These are phyloP conservation scores for Pezicula radicicola DNA, from an alignment of 2,329 filamentous ascomycete genomes.

Conservation along the genomic window DNA sequence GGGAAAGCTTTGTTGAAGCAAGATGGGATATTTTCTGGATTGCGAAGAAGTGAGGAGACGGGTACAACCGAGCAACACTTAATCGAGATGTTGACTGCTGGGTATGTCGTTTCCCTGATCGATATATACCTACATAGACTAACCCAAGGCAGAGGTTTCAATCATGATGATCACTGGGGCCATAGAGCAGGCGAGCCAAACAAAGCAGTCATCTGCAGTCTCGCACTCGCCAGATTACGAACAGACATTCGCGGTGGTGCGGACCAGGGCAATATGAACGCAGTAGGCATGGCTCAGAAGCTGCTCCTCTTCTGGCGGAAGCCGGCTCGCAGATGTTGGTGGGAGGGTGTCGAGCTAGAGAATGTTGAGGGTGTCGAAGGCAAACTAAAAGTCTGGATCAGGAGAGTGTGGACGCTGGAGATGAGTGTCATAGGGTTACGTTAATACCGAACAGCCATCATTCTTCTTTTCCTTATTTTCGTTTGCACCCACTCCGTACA, in stretches of 20 bases:
- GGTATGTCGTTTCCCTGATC: conserved; percentile 56
- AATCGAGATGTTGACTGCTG: conserved; percentile 98
- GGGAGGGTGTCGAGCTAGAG: conserved; percentile 93
- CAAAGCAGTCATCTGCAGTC: conserved; percentile 96
- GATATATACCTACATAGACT: conserved; percentile 2
- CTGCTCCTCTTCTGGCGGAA: conserved; percentile 97
- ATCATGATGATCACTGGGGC: conserved; percentile 92
- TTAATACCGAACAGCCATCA: conserved; percentile 33
- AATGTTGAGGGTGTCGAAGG: conserved; percentile 88
- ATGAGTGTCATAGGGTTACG: conserved; percentile 92
- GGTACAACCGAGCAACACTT: conserved; percentile 97
- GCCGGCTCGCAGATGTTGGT: conserved; percentile 94
- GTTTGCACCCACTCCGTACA: neutral
- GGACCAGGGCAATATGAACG: conserved; percentile 65
- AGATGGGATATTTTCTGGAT: conserved; percentile 91
- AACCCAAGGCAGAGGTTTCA: conserved; percentile 70
- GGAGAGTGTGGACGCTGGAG: conserved; percentile 96
- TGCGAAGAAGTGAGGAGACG: conserved; percentile 92
- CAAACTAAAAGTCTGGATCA: conserved; percentile 95
- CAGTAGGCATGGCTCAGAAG: conserved; percentile 98
- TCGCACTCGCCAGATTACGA: conserved; percentile 86
- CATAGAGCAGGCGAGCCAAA: conserved; percentile 96
- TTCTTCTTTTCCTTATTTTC: neutral
- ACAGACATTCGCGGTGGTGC: conserved; percentile 86
- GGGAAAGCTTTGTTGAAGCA: conserved; percentile 83